Percentiles rank a stretch among this genome's conserved stretches.
phyloP scores from a whole-genome alignment of 371 early-diverging fungal species.

The Lichtheimia ramosa region DNA sequence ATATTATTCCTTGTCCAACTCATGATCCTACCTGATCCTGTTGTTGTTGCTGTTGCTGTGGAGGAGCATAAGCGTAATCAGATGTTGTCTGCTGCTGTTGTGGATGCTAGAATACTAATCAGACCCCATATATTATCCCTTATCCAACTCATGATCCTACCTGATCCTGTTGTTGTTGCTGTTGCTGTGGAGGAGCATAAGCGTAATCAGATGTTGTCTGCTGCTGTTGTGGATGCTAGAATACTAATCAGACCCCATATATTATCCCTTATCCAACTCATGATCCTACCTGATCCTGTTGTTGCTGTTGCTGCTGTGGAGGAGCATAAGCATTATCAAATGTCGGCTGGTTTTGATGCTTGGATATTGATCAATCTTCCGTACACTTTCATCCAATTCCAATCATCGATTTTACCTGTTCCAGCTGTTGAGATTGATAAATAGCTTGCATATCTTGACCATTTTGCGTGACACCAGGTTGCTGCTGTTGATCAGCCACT shows the following conservation, averaged over 20 bases:
- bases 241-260: too few species aligned
- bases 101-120: too few species aligned
- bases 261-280: too few species aligned
- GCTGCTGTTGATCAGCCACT: not conserved
- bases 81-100: not conserved
- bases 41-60: not conserved
- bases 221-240: too few species aligned
- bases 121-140: too few species aligned
- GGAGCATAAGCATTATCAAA: not conserved
- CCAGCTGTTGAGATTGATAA: not conserved
- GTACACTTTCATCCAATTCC: not conserved
- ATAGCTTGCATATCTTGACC: not conserved
- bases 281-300: not conserved
- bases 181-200: not conserved
- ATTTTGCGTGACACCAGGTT: not conserved
- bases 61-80: not conserved
- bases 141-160: too few species aligned
- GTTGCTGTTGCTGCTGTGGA: not conserved
- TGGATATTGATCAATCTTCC: too few species aligned
- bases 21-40: not conserved
- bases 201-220: not conserved
- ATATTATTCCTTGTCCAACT: too few species aligned
- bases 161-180: not conserved
- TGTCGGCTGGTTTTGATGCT: too few species aligned
- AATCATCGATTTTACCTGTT: not conserved